Evolutionary conservation across 257 asterid genomes (phyloP), one percentile per base, ranked within the genome.

Genomic region (Linderniella brevidens): DNA sequence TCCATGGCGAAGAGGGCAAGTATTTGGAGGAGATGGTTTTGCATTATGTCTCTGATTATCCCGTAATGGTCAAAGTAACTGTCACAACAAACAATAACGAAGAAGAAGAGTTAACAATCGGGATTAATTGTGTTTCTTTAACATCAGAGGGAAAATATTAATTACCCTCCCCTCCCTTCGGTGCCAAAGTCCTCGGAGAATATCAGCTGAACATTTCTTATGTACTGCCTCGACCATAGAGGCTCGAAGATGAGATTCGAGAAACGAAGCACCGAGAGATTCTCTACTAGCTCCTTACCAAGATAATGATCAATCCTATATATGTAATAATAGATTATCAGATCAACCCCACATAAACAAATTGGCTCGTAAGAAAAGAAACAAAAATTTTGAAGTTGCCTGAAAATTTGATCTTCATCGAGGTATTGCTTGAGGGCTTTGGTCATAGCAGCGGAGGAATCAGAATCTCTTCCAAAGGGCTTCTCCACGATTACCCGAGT

Each of bases 151-250:
- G 56, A 46, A 38, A 65, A 52, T 56, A 44, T 37, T 40, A 63
- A 42, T 56, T 83, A 88, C 97, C 97, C 97, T 78, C 97, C 97
- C 19, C 95, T 73, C 44, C 97, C 97, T 76, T 88, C 97, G 15
- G 97, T 88, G 29, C 97, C 97, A 48, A 88, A 88, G 76, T 88
- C 93, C 75, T 88, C 97, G 0, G 97, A 88, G 74, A 88, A 88
- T 62, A 88, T 80, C 55, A 88, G 66, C 66, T 88, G 97, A 64
- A 88, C 97, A 50, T 88, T 88, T 62, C 92, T 68, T 59, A 88
- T 88, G 64, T 88, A 80, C 66, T 80, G 88, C 72, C 97, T 80
- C 50, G 95, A 88, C 97, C 97, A 88, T 44, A 88, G 64, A 18
- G 97, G 97, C 64, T 83, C 95, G 16, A 88, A 88, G 42, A 88